A percentile compares a stretch with the other conserved stretches of the same genome.
These are phyloP conservation scores for Rhododendron kiyosumense DNA, from an alignment of 148 eudicot genomes.

Conservation along the genomic window DNA sequence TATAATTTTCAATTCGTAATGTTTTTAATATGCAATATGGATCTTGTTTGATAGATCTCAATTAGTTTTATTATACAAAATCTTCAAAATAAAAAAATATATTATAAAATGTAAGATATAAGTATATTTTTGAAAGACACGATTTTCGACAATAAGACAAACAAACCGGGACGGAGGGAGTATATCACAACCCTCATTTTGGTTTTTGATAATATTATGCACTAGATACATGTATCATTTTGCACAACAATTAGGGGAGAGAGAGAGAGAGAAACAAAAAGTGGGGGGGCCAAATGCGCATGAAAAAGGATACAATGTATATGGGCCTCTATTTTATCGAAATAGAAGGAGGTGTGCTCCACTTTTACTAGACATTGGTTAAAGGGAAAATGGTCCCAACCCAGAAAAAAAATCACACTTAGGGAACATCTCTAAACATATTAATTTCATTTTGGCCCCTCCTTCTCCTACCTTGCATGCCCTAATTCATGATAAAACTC, in stretches of 20 bases:
- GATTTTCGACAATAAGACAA: too few species aligned
- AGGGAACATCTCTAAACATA: background rate
- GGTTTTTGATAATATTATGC: too few species aligned
- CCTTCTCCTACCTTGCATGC: background rate
- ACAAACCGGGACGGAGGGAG: too few species aligned
- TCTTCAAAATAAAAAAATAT: too few species aligned
- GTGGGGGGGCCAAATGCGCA: background rate
- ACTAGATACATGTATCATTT: background rate
- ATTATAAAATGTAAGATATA: too few species aligned
- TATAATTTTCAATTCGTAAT: too few species aligned
- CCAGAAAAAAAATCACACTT: background rate
- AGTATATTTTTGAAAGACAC: too few species aligned
- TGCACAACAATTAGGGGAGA: too few species aligned
- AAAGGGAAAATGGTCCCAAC: constrained; percentile 4
- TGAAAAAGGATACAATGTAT: background rate
- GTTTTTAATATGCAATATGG: too few species aligned
- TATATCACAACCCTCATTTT: background rate
- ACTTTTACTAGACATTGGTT: constrained; percentile 5
- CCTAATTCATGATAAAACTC: constrained; percentile 2
- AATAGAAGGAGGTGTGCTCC: constrained; percentile 14
- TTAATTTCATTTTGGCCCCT: background rate
- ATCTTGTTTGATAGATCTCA: too few species aligned
- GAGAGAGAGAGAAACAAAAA: background rate
- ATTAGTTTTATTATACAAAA: too few species aligned
- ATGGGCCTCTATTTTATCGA: background rate